These are phyloP conservation scores for Fraxinus albicans DNA, from an alignment of 305 asterid species.

Conservation along the genomic window DNA sequence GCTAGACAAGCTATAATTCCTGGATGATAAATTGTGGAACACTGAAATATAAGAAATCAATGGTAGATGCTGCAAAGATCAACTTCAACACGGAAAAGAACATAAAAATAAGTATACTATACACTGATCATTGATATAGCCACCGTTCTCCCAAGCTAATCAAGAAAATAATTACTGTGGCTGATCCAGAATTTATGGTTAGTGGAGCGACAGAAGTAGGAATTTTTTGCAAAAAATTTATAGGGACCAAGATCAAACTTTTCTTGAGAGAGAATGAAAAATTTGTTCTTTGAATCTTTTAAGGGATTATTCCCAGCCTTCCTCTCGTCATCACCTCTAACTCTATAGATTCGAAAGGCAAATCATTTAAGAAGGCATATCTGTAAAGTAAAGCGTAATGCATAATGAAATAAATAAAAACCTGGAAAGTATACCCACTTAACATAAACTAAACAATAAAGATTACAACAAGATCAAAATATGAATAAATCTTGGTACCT, in stretches of 20 bases:
- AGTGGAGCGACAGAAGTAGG: not conserved
- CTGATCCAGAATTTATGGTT: not conserved
- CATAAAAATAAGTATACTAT: not conserved
- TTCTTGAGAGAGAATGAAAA: not conserved
- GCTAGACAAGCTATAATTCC: not conserved
- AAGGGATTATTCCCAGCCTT: not conserved
- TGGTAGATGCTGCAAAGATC: not conserved
- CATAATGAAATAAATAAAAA: not conserved
- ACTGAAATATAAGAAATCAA: slow-evolving; percentile 2
- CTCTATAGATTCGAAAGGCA: not conserved
- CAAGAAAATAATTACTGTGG: not conserved
- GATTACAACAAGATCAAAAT: not conserved
- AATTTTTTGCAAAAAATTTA: not conserved
- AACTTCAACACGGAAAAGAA: not conserved
- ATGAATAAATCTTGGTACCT: not conserved
- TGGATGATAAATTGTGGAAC: not conserved
- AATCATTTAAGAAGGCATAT: not conserved
- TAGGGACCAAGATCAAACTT: not conserved
- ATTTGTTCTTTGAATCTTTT: not conserved
- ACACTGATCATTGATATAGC: not conserved
- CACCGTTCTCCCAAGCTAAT: not conserved
- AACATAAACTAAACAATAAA: not conserved
- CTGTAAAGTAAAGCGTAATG: not conserved
- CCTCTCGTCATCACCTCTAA: not conserved
- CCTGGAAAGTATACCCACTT: not conserved